These are phyloP conservation scores for Podila verticillata DNA, from an alignment of 192 early-diverging fungal genomes.

Conservation along the genomic window DNA sequence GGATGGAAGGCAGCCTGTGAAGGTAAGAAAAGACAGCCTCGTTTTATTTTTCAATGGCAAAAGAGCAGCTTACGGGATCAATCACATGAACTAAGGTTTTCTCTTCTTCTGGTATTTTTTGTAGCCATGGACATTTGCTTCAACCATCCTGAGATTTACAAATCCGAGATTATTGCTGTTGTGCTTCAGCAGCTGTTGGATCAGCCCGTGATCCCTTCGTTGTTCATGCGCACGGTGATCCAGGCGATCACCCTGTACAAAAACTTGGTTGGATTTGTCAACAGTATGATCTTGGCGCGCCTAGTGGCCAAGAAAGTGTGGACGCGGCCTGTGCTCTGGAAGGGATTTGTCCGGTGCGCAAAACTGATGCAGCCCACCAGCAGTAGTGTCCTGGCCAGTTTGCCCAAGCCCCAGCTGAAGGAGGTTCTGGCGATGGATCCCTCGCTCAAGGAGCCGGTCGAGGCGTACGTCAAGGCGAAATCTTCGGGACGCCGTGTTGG, in stretches of 20 bases:
- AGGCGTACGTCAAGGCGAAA: slow-evolving; percentile 35
- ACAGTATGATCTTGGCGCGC: slow-evolving; percentile 62
- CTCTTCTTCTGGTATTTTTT: slow-evolving; percentile 6
- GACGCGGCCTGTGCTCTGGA: slow-evolving; percentile 74
- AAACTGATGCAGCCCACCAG: slow-evolving; percentile 57
- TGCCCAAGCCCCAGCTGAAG: slow-evolving; percentile 47
- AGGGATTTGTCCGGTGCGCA: slow-evolving; percentile 76
- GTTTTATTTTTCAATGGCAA: not conserved
- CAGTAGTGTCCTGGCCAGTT: slow-evolving; percentile 33
- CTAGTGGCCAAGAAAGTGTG: slow-evolving; percentile 76
- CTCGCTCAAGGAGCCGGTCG: slow-evolving; percentile 45
- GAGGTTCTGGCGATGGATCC: slow-evolving; percentile 42
- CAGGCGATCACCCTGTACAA: slow-evolving; percentile 73
- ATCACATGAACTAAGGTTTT: not conserved
- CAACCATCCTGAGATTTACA: slow-evolving; percentile 70
- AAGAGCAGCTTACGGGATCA: not conserved
- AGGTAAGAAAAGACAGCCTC: slow-evolving; percentile 59
- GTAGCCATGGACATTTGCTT: slow-evolving; percentile 84
- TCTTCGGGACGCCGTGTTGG: slow-evolving; percentile 42
- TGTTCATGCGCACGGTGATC: slow-evolving; percentile 84
- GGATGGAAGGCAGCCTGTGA: slow-evolving; percentile 70
- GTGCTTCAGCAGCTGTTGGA: slow-evolving; percentile 77
- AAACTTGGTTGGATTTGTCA: slow-evolving; percentile 66
- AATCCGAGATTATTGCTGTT: slow-evolving; percentile 71
- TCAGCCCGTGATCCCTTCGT: slow-evolving; percentile 68